Base-by-base conservation (phyloP, 2,329 filamentous ascomycete species). In the Hawksworthiomyces lignivorus region DNA sequence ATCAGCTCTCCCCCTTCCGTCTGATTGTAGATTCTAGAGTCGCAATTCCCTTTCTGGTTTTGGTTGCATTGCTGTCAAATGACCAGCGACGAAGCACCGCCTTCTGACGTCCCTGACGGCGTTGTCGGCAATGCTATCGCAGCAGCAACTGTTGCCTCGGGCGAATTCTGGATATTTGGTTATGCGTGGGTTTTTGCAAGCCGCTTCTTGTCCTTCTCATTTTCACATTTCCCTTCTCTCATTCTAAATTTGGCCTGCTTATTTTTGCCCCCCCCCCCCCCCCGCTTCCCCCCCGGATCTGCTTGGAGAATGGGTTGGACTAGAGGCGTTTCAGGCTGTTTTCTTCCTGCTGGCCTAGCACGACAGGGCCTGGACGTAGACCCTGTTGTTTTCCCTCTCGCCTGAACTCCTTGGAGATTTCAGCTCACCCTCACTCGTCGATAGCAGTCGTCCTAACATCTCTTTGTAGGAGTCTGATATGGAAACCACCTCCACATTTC, bases 401-500 rank as follows among this genome's bases (percentile, higher is more conserved):
- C 5, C 27, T 33, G 36, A 29, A n/a, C n/a, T n/a, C n/a, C n/a
- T n/a, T n/a, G n/a, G n/a, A n/a, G n/a, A n/a, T n/a, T n/a, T n/a
- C n/a, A n/a, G n/a, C n/a, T n/a, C n/a, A n/a, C n/a, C n/a, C n/a
- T n/a, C n/a, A n/a, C n/a, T n/a, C n/a, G n/a, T n/a, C n/a, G n/a
- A n/a, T n/a, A n/a, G n/a, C n/a, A n/a, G n/a, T n/a, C n/a, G n/a
- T n/a, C n/a, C 24, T 26, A 26, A 26, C 12, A 8, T 26, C 24
- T 26, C 12, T 26, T 26, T 26, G 8, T 26, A 92, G 90, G 66
- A 95, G 88, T 61, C 67, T 98, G 60, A 96, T 98, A 55, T 98
- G 89, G 89, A 98, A 97, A 62, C 90, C 92, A 43, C 92, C 92
- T 48, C 92, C 92, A 52, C 86, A 95, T 60, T 96, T 84, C 60